Evolutionary conservation across 1,284 basidiomycete genomes (phyloP), one percentile per base, ranked within the genome.

Genomic region (Pulveroboletus sp.): DNA sequence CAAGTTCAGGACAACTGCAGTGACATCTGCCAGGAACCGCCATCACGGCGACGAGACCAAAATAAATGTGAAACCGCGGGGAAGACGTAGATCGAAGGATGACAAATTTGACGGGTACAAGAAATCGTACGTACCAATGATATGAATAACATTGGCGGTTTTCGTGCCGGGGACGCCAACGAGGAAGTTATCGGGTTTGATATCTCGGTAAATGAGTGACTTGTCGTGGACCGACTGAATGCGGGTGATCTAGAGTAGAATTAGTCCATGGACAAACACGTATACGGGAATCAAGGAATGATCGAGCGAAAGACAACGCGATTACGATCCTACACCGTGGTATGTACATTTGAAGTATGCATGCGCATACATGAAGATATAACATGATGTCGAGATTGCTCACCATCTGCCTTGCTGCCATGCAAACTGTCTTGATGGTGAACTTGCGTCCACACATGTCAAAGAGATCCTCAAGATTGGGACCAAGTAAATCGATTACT

Each of bases 371-470:
- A 59, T 40, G 48, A 47, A 53, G 52, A 24, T n/a, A 56, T 12
- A 10, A 50, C 28, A 49, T 8, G 15, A 36, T 22, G 40, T 18
- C n/a, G 11, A 28, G 38, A 48, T 3, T 3, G 59, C 85, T 67
- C 62, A 96, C 95, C 96, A 99, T 98, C 76, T 99, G 96, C 74
- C 92, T 96, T 29, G 96, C 96, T 54, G 93, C 91, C 96, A 99
- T 96, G 74, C 95, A 96, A 35, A 98, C 97, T 0, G 96, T 98
- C 83, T 98, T 98, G 75, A 96, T 88, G 58, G 85, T 86, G 76
- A 98, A 98, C 75, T 97, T 98, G 64, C 96, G 87, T n/a, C 89
- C 87, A 72, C 96, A 98, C 93, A 98, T 95, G 75, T 98, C 96
- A 71, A 98, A 98, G 36, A 98, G 81, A 71, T 98, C 96, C 75